Percentiles rank a stretch among this genome's conserved stretches.
Evolutionary conservation across 768 basidiomycete species (phyloP).

Genomic region (Atractiella rhizophila): DNA sequence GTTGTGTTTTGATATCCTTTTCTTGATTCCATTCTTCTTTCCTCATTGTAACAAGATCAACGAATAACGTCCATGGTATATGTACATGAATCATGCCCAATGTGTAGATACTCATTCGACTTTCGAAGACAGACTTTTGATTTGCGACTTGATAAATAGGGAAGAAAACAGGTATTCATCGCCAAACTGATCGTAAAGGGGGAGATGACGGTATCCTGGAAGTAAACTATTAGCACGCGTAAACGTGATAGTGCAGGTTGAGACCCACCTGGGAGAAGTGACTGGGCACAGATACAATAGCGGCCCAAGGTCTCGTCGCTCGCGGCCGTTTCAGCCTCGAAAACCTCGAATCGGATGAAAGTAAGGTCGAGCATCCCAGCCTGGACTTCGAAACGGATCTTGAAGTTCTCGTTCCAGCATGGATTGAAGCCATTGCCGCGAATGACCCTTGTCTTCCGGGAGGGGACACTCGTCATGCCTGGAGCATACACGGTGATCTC

Average conservation of each 20-base stretch:
- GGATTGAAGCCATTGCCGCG: constrained; percentile 71
- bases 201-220: constrained; percentile 66
- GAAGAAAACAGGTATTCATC: constrained; percentile 79
- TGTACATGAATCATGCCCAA: no score
- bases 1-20: no score
- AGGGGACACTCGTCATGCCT: constrained; percentile 1
- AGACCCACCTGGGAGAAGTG: constrained; percentile 41
- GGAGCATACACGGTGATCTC: constrained; percentile 42
- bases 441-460: constrained; percentile 4
- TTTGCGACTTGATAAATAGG: constrained; percentile 36
- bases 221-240: constrained; percentile 20
- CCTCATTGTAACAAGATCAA: no score
- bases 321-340: constrained; percentile 35
- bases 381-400: constrained; percentile 48
- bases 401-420: constrained; percentile 45
- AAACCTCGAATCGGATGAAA: constrained; percentile 55
- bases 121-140: no score
- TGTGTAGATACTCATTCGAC: no score
- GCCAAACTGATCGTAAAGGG: constrained; percentile 62
- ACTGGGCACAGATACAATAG: constrained; percentile 46
- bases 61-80: no score
- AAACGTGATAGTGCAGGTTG: not conserved
- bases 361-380: constrained; percentile 52
- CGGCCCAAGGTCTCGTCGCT: constrained; percentile 41
- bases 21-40: no score